Evolutionary conservation across 495 filamentous ascomycete genomes (phyloP).

Genomic region (Trichoderma reesei): DNA sequence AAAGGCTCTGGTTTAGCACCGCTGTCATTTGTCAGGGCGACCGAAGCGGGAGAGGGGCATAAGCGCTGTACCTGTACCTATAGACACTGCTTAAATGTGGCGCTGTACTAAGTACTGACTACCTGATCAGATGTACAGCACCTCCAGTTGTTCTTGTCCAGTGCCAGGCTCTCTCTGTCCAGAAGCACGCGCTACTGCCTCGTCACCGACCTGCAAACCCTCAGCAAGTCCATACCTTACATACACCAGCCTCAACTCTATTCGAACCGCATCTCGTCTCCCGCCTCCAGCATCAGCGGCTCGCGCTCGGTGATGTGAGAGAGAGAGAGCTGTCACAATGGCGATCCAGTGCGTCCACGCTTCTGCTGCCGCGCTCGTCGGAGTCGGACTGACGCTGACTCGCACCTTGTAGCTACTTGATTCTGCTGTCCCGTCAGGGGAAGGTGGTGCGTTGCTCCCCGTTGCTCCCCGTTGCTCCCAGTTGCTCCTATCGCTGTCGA

Average conservation of each 20-base stretch:
- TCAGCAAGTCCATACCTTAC: neutral
- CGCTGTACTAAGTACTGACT: too few relatives aligned
- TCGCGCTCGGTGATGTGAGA: conserved; percentile 22
- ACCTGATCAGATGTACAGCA: conserved; percentile 2
- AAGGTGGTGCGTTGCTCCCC: conserved; percentile 71
- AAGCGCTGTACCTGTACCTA: neutral
- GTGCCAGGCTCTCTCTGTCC: neutral
- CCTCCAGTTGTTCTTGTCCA: neutral
- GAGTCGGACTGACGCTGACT: conserved; percentile 25
- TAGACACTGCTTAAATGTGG: neutral
- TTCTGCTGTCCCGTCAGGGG: conserved; percentile 92
- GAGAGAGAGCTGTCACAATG: conserved; percentile 31
- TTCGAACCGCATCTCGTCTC: neutral
- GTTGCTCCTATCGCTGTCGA: neutral
- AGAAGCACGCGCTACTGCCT: conserved; percentile 5
- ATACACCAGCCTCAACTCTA: neutral
- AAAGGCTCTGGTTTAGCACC: neutral
- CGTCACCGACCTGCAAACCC: conserved; percentile 7
- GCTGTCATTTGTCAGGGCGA: neutral
- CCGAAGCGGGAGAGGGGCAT: neutral
- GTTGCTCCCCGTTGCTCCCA: too few relatives aligned
- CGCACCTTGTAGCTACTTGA: conserved; percentile 64
- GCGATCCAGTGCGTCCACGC: conserved; percentile 34
- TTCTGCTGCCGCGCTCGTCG: neutral
- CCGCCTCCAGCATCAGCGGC: neutral